These are phyloP conservation scores for Schwanniomyces sp. DNA, from an alignment of 805 yeast genomes.

Conservation along the genomic window DNA sequence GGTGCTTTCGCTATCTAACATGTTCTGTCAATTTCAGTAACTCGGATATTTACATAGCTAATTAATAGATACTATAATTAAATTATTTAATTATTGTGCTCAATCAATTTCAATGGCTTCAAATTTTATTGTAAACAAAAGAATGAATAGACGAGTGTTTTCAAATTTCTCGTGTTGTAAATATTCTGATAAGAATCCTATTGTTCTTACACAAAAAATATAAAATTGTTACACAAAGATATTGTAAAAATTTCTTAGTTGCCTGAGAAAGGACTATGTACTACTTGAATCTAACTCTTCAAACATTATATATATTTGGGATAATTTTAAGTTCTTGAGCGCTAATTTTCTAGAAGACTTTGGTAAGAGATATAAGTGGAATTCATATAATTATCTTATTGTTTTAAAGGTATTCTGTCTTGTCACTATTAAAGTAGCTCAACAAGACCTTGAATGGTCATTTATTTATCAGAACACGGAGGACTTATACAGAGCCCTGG, in stretches of 20 bases:
- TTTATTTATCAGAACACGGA: not conserved
- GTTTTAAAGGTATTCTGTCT: not conserved
- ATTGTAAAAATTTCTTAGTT: not conserved
- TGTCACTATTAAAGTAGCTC: not conserved
- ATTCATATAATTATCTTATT: not conserved
- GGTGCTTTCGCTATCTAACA: conserved; percentile 19
- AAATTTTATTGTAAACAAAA: not conserved
- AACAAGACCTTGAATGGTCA: not conserved
- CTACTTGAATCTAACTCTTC: not conserved
- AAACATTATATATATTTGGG: not conserved
- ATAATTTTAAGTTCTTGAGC: not conserved
- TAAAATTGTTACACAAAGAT: not conserved
- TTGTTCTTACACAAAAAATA: not conserved
- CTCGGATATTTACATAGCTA: too few relatives aligned
- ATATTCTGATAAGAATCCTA: not conserved
- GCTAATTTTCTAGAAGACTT: not conserved
- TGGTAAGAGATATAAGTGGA: not conserved
- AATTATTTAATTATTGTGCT: too few relatives aligned
- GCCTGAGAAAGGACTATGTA: not conserved
- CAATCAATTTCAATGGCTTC: not conserved
- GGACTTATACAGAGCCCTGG: not conserved
- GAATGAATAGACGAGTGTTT: not conserved
- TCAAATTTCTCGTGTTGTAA: not conserved
- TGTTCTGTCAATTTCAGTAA: conserved; percentile 5
- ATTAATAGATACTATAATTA: too few relatives aligned